Base-by-base conservation (phyloP, 495 filamentous ascomycete species). In the Hamigera avellanea region DNA sequence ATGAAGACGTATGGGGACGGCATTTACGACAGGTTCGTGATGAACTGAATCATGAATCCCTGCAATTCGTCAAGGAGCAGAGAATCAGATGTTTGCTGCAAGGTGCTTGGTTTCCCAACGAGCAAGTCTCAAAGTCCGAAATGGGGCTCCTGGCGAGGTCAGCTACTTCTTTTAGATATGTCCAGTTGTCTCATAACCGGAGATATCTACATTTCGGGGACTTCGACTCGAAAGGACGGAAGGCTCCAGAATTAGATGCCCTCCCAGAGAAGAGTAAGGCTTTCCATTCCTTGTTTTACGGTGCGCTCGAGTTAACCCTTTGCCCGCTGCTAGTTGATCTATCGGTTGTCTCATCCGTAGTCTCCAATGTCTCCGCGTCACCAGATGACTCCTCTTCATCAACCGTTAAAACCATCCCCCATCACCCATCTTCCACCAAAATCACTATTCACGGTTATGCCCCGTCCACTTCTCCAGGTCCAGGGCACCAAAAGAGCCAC, bases 21-120 rank as follows among this genome's bases (percentile, higher is more conserved):
- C 87, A 96, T 56, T 67, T 98, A 15, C 72, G 68, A 44, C 86
- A 93, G 55, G 85, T 95, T 9, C 80, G 88, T n/a, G 86, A 95
- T 30, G 84, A 95, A 58, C 66, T 96, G 8, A 81, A 89, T 44
- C 78, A 88, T 45, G 91, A 98, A 51, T 87, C 91, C 14, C 60
- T 93, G 26, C 84, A 93, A 46, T 98, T 98, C 49, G 81, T 96
- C 50, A 95, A 91, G 51, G 91, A 98, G 56, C 91, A 98, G 54
- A 78, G 91, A 32, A 83, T 95, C 36, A 74, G 93, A n/a, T 95
- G 86, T 54, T 66, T 99, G 10, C 67, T 95, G 9, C 73, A 82
- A 39, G 91, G 91, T 17, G 75, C 79, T 14, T 99, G 93, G 93
- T 96, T 99, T 50, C 73, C 82, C 5, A 73, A 81, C 36, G 59